phyloP scores from a whole-genome alignment of 345 rosid genomes.

The Lepidium aucheri region DNA sequence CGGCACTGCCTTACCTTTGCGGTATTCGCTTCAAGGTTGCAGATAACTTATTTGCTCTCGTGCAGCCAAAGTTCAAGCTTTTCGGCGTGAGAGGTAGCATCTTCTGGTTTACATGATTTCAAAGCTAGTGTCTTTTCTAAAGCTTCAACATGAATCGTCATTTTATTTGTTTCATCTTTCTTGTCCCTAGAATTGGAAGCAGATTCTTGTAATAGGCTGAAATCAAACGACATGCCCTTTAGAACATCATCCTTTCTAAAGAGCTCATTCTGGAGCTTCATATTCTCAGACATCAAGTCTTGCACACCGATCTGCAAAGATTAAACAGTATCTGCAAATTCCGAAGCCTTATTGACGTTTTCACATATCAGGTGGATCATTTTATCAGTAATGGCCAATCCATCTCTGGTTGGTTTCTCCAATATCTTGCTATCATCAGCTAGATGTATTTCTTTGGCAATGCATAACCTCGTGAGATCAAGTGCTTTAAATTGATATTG shows the following conservation, averaged over 20 bases:
- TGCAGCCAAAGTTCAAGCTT: constrained; percentile 53
- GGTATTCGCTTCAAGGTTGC: constrained; percentile 40
- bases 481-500: constrained; percentile 27
- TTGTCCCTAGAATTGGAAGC: constrained; percentile 70
- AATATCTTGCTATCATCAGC: constrained; percentile 27
- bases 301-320: constrained; percentile 40
- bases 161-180: constrained; percentile 69
- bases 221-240: constrained; percentile 74
- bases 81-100: constrained; percentile 38
- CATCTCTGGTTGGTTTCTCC: constrained; percentile 35
- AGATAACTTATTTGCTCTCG: constrained; percentile 47
- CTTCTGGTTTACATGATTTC: constrained; percentile 53
- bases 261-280: constrained; percentile 52
- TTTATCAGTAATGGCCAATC: constrained; percentile 32
- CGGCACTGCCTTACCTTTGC: constrained; percentile 33
- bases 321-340: constrained; percentile 43
- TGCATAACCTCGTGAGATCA: constrained; percentile 28
- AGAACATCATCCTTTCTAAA: constrained; percentile 76
- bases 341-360: constrained; percentile 33
- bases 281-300: constrained; percentile 49
- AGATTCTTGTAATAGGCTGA: constrained; percentile 84
- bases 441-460: constrained; percentile 27
- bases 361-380: constrained; percentile 44
- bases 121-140: constrained; percentile 58
- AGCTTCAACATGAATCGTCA: constrained; percentile 51